A percentile compares a stretch with the other conserved stretches of the same genome.
phyloP scores from a whole-genome alignment of 148 eudicot genomes.

The Rhododendron kiyosumense region DNA sequence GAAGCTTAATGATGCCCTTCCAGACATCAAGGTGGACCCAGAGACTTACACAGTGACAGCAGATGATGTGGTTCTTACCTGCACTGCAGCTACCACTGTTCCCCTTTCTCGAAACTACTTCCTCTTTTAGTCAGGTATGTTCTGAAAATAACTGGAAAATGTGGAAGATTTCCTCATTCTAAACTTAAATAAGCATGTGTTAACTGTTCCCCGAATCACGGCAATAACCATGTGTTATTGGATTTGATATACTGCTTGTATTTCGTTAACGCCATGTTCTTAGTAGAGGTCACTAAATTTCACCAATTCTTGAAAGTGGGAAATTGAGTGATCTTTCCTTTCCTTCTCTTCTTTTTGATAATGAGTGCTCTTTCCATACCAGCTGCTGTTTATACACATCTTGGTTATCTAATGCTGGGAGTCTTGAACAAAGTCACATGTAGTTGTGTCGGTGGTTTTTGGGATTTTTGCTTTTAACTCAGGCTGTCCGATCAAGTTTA shows the following conservation, averaged over 20 bases:
- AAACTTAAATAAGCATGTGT: background rate
- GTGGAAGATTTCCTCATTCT: background rate
- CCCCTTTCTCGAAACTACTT: constrained; percentile 87
- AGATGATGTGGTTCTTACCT: constrained; percentile 67
- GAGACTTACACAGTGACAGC: constrained; percentile 80
- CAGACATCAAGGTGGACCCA: constrained; percentile 73
- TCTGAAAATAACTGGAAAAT: background rate
- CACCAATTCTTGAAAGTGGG: background rate
- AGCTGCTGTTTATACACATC: background rate
- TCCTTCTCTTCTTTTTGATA: background rate
- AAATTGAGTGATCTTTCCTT: background rate
- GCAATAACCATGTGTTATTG: background rate
- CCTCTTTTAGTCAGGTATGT: constrained; percentile 45
- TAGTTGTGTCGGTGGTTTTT: background rate
- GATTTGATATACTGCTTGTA: background rate
- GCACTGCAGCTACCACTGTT: constrained; percentile 63
- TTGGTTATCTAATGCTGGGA: background rate
- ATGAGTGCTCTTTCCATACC: background rate
- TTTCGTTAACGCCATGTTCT: background rate
- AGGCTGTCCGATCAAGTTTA: background rate
- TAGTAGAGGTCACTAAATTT: background rate
- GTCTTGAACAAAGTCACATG: background rate
- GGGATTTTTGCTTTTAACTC: background rate
- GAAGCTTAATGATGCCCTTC: constrained; percentile 91
- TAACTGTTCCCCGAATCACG: background rate